Evolutionary conservation across 2,329 filamentous ascomycete species (phyloP).

Genomic region (Fusarium xylarioides): DNA sequence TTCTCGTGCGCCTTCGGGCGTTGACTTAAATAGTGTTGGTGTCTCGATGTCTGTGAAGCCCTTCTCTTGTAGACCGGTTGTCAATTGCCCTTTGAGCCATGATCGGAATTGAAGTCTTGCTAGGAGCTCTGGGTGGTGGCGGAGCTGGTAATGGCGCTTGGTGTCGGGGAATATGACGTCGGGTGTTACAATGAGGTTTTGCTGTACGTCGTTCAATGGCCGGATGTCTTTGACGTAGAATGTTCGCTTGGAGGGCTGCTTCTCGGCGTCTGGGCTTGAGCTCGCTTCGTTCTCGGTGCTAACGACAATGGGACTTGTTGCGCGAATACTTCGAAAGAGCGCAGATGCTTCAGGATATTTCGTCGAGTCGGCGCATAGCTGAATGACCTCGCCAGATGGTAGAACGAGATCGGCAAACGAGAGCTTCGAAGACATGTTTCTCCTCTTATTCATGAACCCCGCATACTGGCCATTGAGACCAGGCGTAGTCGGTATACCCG

Average conservation of each 20-base stretch:
- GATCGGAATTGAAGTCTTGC: conserved; percentile 77
- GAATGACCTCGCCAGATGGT: conserved; percentile 52
- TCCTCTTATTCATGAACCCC: conserved; percentile 77
- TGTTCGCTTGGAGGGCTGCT: conserved; percentile 57
- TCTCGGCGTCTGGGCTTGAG: conserved; percentile 31
- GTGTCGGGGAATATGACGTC: conserved; percentile 78
- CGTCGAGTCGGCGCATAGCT: conserved; percentile 55
- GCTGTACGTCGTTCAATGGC: conserved; percentile 50
- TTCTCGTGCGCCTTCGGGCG: conserved; percentile 92
- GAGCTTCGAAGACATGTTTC: conserved; percentile 73
- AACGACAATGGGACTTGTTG: conserved; percentile 63
- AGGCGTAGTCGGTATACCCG: conserved; percentile 32
- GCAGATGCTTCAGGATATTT: conserved; percentile 50
- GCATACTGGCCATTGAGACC: conserved; percentile 33
- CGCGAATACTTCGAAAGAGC: conserved; percentile 56
- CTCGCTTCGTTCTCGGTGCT: conserved; percentile 49
- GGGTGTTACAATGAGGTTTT: conserved; percentile 78
- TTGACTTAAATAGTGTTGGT: conserved; percentile 95
- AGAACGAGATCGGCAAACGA: conserved; percentile 71
- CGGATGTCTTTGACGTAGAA: conserved; percentile 68
- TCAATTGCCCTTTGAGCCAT: conserved; percentile 62
- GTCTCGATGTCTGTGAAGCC: conserved; percentile 87
- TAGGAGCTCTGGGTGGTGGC: conserved; percentile 74
- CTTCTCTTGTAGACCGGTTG: conserved; percentile 62
- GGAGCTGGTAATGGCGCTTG: conserved; percentile 84